Evolutionary conservation across 352 stramenopile genomes (phyloP).

Genomic region (Globisporangium barbulae): DNA sequence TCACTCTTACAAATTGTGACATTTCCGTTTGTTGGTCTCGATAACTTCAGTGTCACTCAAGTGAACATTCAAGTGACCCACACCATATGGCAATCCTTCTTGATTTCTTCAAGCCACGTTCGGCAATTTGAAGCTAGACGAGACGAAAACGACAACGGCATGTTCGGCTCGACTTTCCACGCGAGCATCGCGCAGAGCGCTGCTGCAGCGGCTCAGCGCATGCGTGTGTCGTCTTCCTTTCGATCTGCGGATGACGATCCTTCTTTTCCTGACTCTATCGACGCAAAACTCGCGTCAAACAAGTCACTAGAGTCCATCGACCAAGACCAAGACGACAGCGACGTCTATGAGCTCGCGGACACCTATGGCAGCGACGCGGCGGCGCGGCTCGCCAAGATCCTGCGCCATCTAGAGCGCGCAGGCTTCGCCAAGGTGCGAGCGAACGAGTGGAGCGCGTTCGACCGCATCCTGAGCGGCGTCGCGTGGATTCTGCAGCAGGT

Average conservation of each 20-base stretch:
- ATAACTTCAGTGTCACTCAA: neutral
- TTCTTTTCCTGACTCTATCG: neutral
- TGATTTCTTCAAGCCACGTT: conserved; percentile 2
- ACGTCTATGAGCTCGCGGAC: conserved; percentile 33
- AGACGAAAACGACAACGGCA: neutral
- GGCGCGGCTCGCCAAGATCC: conserved; percentile 25
- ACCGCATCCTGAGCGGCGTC: conserved; percentile 55
- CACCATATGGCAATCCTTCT: conserved; percentile 1
- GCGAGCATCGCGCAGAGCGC: conserved; percentile 4
- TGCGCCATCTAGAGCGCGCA: conserved; percentile 28
- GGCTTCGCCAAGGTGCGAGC: conserved; percentile 48
- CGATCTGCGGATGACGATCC: neutral
- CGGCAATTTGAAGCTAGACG: conserved; percentile 1
- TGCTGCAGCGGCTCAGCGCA: neutral
- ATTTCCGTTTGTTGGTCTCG: neutral
- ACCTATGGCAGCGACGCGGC: conserved; percentile 34
- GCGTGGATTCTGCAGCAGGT: conserved; percentile 62
- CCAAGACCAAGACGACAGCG: conserved; percentile 1
- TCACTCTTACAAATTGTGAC: conserved; percentile 4
- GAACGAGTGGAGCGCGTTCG: conserved; percentile 48
- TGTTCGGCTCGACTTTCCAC: conserved; percentile 9
- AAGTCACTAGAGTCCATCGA: neutral
- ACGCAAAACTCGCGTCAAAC: neutral
- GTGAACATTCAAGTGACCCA: neutral
- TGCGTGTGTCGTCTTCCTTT: neutral